Percentiles rank a stretch among this genome's conserved stretches.
These are phyloP conservation scores for Scortechinia acanthostroma DNA, from an alignment of 2,329 filamentous ascomycete genomes.

Conservation along the genomic window DNA sequence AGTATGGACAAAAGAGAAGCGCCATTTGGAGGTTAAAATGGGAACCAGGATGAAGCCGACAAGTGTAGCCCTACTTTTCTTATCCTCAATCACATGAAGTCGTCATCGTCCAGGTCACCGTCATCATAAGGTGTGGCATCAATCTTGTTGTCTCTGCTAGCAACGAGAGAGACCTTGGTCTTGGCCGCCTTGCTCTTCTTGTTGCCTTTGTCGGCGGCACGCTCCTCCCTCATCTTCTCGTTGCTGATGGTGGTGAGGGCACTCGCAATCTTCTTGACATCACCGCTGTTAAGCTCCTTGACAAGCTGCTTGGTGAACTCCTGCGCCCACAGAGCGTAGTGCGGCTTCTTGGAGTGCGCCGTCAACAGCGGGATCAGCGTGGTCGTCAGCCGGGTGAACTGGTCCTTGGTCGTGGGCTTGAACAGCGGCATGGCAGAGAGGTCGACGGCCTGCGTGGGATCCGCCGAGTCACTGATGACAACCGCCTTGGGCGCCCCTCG, in stretches of 20 bases:
- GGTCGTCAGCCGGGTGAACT: constrained; percentile 75
- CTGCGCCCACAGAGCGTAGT: constrained; percentile 83
- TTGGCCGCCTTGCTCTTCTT: constrained; percentile 98
- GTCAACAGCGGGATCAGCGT: constrained; percentile 73
- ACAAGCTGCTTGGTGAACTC: constrained; percentile 83
- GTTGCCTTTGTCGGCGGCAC: constrained; percentile 75
- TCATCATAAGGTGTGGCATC: constrained; percentile 46
- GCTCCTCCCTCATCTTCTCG: constrained; percentile 98
- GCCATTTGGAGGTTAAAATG: too few relatives aligned
- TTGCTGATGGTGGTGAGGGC: constrained; percentile 83
- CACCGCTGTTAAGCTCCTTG: constrained; percentile 80
- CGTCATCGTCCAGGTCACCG: neutral
- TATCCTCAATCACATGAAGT: constrained; percentile 2
- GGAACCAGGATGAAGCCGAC: too few relatives aligned
- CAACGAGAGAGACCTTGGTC: constrained; percentile 79
- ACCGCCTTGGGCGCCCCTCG: constrained; percentile 43
- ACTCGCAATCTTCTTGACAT: constrained; percentile 94
- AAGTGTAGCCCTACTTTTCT: too few relatives aligned
- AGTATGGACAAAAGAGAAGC: too few relatives aligned
- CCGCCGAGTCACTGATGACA: constrained; percentile 63
- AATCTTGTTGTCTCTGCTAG: constrained; percentile 47
- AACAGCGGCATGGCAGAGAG: constrained; percentile 75
- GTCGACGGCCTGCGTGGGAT: constrained; percentile 76
- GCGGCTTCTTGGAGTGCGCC: constrained; percentile 75
- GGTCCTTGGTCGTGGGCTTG: constrained; percentile 78